phyloP scores from a whole-genome alignment of 192 early-diverging fungal genomes.

The Backusella mclennaniae region DNA sequence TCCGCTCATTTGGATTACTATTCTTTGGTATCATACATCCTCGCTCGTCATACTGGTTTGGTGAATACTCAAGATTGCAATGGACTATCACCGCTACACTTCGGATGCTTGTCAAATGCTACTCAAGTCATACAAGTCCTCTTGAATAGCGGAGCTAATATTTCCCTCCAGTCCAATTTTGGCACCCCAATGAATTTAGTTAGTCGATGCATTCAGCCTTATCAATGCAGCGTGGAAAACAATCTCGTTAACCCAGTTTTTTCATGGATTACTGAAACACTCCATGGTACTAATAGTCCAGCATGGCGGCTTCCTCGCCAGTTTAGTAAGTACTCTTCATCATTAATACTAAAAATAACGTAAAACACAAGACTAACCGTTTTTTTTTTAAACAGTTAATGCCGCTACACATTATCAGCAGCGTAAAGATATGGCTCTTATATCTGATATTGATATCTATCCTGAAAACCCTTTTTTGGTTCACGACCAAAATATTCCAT shows the following conservation, averaged over 20 bases:
- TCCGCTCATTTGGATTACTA: constrained; percentile 28
- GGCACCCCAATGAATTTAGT: not conserved
- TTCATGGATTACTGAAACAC: not conserved
- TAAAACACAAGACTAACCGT: not conserved
- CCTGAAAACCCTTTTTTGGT: not conserved
- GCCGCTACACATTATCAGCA: not conserved
- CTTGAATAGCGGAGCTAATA: constrained; percentile 42
- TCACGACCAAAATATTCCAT: not conserved
- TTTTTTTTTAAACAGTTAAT: not conserved
- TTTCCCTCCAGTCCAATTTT: not conserved
- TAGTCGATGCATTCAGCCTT: not conserved
- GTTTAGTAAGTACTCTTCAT: not conserved
- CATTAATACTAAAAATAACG: not conserved
- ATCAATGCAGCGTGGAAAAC: not conserved
- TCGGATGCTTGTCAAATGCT: constrained; percentile 57
- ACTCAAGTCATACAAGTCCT: constrained; percentile 50
- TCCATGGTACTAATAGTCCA: not conserved
- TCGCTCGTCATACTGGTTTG: constrained; percentile 18
- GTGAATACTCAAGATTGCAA: constrained; percentile 59
- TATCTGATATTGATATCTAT: not conserved
- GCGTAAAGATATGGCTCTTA: not conserved
- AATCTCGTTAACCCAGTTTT: not conserved
- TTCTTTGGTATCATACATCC: not conserved
- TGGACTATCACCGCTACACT: constrained; percentile 69
- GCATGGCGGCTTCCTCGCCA: not conserved